A percentile compares a stretch with the other conserved stretches of the same genome.
Evolutionary conservation across 2,329 filamentous ascomycete species (phyloP).

Genomic region (Phyllosticta paracitricarpa): DNA sequence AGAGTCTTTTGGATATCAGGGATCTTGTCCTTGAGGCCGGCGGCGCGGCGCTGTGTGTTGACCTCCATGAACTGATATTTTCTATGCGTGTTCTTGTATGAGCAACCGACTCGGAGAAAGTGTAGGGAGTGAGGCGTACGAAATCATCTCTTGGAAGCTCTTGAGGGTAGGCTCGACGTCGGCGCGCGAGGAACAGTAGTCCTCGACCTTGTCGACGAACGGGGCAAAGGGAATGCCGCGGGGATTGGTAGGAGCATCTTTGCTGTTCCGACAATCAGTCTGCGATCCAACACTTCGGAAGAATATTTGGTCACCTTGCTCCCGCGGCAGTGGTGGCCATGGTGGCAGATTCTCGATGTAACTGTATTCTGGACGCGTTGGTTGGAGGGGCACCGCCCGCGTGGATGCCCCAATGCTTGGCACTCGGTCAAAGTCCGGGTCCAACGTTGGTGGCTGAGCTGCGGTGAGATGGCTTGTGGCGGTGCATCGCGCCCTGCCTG

Average conservation of each 20-base stretch:
- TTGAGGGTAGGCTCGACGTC: conserved; percentile 74
- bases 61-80: conserved; percentile 99
- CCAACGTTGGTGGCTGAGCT: background rate
- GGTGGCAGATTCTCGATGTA: background rate
- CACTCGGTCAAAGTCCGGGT: background rate
- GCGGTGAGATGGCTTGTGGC: background rate
- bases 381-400: conserved; percentile 2
- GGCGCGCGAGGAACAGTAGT: conserved; percentile 68
- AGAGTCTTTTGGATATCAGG: conserved; percentile 95
- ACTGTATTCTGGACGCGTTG: conserved; percentile 2
- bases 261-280: conserved; percentile 17
- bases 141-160: conserved; percentile 89
- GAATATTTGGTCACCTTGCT: conserved; percentile 15
- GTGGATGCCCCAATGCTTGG: background rate
- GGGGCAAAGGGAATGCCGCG: conserved; percentile 75
- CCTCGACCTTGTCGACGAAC: conserved; percentile 80
- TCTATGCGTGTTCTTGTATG: conserved; percentile 37
- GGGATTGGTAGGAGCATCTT: conserved; percentile 56
- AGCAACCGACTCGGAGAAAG: conserved; percentile 12
- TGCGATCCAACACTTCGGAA: background rate
- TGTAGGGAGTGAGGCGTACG: conserved; percentile 41
- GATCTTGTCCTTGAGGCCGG: conserved; percentile 84
- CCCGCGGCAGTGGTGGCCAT: conserved; percentile 22
- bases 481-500: background rate
- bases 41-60: conserved; percentile 75